phyloP scores from a whole-genome alignment of 345 rosid species.

The Crucihimalaya himalaica region DNA sequence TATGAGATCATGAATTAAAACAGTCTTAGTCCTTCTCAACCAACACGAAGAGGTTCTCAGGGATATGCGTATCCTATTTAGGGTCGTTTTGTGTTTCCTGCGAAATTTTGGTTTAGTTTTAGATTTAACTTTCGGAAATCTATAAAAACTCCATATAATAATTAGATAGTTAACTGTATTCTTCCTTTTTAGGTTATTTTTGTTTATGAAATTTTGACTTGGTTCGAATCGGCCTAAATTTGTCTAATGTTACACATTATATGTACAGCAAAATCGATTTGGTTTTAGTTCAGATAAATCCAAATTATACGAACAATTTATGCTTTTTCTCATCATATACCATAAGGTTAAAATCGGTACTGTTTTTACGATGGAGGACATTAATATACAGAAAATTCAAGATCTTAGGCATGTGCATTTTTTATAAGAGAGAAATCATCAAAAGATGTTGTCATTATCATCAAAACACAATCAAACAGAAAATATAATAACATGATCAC shows the following conservation, averaged over 20 bases:
- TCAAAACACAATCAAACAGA: conserved; percentile 28
- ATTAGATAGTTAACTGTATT: too few species aligned
- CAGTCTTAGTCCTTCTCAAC: too few species aligned
- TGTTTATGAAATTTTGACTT: too few species aligned
- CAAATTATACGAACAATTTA: background rate
- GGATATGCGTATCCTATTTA: too few species aligned
- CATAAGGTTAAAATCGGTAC: conserved; percentile 1
- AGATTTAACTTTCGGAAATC: too few species aligned
- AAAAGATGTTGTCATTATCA: conserved; percentile 32
- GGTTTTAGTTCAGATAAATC: too few species aligned
- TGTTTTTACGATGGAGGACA: background rate
- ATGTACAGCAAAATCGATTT: background rate
- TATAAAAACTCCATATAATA: too few species aligned
- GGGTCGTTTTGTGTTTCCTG: too few species aligned
- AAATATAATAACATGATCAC: conserved; percentile 32
- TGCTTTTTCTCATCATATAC: background rate
- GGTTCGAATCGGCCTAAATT: background rate
- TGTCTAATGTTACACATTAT: background rate
- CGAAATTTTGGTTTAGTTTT: too few species aligned
- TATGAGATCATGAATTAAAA: too few species aligned
- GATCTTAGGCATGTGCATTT: conserved; percentile 27
- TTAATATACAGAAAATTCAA: background rate
- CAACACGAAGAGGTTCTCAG: too few species aligned
- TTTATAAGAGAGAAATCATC: conserved; percentile 1
- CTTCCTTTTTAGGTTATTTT: too few species aligned